Conservation (phyloP, 176 grass and related monocot genomes). For the Juncus inflexus region DNA sequence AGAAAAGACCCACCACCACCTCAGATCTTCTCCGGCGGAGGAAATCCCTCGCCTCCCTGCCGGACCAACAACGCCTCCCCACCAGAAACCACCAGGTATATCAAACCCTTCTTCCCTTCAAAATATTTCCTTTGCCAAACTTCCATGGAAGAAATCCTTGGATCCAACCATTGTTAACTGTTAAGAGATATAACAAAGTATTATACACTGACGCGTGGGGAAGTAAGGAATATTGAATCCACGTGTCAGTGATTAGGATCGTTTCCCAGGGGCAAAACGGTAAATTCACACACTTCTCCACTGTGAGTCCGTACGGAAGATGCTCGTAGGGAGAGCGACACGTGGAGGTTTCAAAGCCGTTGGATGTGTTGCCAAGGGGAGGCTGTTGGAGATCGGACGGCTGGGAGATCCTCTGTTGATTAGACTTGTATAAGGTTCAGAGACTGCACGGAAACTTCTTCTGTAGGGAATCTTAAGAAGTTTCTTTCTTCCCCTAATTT, state of each 20-base stretch:
- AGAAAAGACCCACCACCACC: constrained; percentile 31
- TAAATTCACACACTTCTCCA: not conserved
- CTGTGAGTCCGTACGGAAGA: constrained; percentile 10
- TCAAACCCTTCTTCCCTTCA: not conserved
- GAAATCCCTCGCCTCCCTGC: not conserved
- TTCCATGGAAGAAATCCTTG: not conserved
- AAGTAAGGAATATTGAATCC: not conserved
- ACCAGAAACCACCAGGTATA: constrained; percentile 29
- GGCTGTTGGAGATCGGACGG: not conserved
- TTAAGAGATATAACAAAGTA: not conserved
- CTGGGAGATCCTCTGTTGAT: not conserved
- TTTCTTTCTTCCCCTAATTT: too few relatives aligned
- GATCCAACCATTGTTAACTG: not conserved
- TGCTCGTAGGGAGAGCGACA: not conserved
- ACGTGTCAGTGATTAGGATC: constrained; percentile 5
- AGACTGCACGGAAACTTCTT: constrained; percentile 1
- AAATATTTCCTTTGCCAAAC: not conserved
- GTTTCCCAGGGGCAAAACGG: not conserved
- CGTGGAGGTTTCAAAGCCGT: not conserved
- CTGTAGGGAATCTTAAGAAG: not conserved
- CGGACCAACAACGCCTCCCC: not conserved
- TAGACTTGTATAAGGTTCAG: not conserved
- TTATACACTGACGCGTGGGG: constrained; percentile 1
- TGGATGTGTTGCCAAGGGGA: not conserved
- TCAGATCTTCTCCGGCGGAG: not conserved